phyloP scores from a whole-genome alignment of 2,329 filamentous ascomycete species.

The Polychaeton citri region DNA sequence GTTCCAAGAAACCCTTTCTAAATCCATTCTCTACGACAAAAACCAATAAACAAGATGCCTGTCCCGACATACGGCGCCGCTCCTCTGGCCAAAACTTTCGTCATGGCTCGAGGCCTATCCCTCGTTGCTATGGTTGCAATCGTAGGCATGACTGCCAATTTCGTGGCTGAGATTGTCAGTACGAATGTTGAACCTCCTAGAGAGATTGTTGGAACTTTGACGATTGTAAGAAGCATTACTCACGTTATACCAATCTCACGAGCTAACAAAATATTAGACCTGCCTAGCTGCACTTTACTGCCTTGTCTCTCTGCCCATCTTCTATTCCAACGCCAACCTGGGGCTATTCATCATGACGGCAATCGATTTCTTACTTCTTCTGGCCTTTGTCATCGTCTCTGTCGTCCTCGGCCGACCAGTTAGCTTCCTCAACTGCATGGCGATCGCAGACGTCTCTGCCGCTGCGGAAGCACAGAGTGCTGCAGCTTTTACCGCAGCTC shows the following conservation, averaged over 20 bases:
- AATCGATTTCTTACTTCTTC: constrained; percentile 55
- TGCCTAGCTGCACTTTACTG: constrained; percentile 70
- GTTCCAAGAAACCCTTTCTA: too few relatives aligned
- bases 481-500: constrained; percentile 40
- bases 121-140: constrained; percentile 59
- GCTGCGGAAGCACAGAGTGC: constrained; percentile 33
- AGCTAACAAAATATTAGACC: constrained; percentile 39
- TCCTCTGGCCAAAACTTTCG: constrained; percentile 62
- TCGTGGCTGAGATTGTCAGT: constrained; percentile 62
- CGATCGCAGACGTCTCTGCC: constrained; percentile 34
- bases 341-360: constrained; percentile 60
- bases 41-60: constrained; percentile 29
- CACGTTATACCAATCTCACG: too few relatives aligned
- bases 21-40: too few relatives aligned
- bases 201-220: constrained; percentile 64
- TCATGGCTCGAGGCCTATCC: constrained; percentile 58
- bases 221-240: constrained; percentile 65
- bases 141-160: constrained; percentile 70
- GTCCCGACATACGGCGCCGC: constrained; percentile 51
- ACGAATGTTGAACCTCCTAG: constrained; percentile 52
- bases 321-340: constrained; percentile 65
- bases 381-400: constrained; percentile 66
- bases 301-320: constrained; percentile 54
- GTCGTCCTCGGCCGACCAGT: constrained; percentile 69
- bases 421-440: constrained; percentile 60